A percentile compares a stretch with the other conserved stretches of the same genome.
These are phyloP conservation scores for Sporothrix schenckii DNA, from an alignment of 2,329 filamentous ascomycete species.

Conservation along the genomic window DNA sequence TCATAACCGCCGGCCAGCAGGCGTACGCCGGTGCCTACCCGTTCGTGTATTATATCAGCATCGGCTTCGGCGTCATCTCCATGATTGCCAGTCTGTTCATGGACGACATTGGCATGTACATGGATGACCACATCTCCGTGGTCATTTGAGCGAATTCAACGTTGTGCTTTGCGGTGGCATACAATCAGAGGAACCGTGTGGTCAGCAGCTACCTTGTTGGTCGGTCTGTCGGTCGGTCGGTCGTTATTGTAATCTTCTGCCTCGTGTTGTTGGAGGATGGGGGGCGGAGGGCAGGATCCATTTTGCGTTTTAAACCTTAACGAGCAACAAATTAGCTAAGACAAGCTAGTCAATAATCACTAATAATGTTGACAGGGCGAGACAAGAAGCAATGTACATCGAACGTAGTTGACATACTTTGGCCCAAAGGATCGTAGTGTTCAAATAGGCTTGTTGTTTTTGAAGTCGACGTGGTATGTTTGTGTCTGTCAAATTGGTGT, in stretches of 20 bases:
- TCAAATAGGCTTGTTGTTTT: neutral
- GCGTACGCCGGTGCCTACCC: constrained; percentile 62
- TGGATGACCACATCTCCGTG: constrained; percentile 62
- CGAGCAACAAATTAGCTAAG: neutral
- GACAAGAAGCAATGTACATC: neutral
- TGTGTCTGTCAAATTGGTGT: neutral
- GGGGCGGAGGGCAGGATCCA: neutral
- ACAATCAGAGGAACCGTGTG: neutral
- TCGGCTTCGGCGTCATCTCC: constrained; percentile 60
- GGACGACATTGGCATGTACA: constrained; percentile 60
- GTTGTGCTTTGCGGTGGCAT: neutral
- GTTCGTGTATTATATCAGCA: constrained; percentile 64
- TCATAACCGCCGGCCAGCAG: constrained; percentile 56
- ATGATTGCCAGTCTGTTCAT: constrained; percentile 62
- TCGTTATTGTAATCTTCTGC: neutral
- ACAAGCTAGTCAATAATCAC: neutral
- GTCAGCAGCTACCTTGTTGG: too few species aligned
- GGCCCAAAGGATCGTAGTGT: too few species aligned
- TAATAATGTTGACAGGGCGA: neutral
- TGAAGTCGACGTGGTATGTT: neutral
- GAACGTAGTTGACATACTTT: neutral
- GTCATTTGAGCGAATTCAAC: constrained; percentile 42
- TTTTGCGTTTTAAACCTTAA: neutral
- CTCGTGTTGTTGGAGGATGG: neutral
- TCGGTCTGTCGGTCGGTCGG: neutral